These are phyloP conservation scores for Kodamaea alishanica DNA, from an alignment of 1,139 yeast genomes.

Conservation along the genomic window DNA sequence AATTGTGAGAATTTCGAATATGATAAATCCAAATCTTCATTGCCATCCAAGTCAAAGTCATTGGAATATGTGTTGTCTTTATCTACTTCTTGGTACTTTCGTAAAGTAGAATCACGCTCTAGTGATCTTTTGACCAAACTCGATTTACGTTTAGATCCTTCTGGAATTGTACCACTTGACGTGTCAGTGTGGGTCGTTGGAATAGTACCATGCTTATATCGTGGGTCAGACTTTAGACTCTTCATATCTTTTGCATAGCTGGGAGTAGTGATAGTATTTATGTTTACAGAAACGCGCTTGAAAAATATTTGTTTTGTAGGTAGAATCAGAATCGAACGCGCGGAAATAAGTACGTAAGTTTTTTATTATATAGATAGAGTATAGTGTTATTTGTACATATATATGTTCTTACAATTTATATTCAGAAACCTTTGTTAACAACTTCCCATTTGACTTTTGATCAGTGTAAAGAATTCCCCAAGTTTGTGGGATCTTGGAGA, in stretches of 20 bases:
- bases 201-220: background rate
- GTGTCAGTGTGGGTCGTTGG: background rate
- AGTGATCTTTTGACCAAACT: constrained; percentile 7
- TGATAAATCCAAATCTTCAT: constrained; percentile 28
- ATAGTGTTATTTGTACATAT: too few species aligned
- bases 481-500: constrained; percentile 37
- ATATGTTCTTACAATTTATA: constrained; percentile 1
- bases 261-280: too few species aligned
- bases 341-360: too few species aligned
- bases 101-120: constrained; percentile 12
- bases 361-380: too few species aligned
- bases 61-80: constrained; percentile 13
- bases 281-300: too few species aligned
- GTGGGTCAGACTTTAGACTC: background rate
- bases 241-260: too few species aligned
- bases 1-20: constrained; percentile 37
- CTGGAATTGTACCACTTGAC: background rate
- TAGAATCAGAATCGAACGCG: too few species aligned
- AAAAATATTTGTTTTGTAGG: too few species aligned
- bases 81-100: constrained; percentile 13
- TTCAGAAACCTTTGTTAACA: constrained; percentile 21
- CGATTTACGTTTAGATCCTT: constrained; percentile 7
- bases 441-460: constrained; percentile 30
- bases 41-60: constrained; percentile 22
- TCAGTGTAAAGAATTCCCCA: constrained; percentile 42